Evolutionary conservation across 345 rosid species (phyloP).

Genomic region (Nephelium lappaceum): DNA sequence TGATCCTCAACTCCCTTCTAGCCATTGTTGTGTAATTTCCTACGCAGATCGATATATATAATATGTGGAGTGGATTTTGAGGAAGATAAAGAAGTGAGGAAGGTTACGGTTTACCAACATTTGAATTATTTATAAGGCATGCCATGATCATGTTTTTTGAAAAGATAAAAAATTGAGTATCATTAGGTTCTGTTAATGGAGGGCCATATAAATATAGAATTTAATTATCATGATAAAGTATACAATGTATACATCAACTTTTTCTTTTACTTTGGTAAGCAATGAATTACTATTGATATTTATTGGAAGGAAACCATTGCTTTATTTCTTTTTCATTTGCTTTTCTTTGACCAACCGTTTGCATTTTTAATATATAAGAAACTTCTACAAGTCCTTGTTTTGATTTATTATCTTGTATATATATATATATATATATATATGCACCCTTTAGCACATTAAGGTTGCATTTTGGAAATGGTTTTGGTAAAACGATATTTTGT

Average conservation of each 20-base stretch:
- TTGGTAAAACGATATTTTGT: too few species aligned
- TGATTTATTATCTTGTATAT: neutral
- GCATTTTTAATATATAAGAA: neutral
- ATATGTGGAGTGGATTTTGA: neutral
- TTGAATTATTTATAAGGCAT: constrained; percentile 18
- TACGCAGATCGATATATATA: too few species aligned
- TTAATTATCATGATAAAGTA: constrained; percentile 5
- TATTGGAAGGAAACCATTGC: neutral
- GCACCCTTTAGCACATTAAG: neutral
- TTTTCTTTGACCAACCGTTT: neutral
- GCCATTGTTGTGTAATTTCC: constrained; percentile 1
- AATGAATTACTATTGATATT: neutral
- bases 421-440: too few species aligned
- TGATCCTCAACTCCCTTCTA: neutral
- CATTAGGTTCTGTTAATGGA: constrained; percentile 19
- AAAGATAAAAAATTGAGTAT: neutral
- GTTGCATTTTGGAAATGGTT: neutral
- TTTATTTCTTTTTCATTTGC: neutral
- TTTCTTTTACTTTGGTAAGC: neutral
- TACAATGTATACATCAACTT: neutral
- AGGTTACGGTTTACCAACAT: neutral
- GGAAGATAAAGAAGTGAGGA: neutral
- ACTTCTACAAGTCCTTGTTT: neutral
- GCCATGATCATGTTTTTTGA: neutral
- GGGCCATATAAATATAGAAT: constrained; percentile 12